These are phyloP conservation scores for Elymus sibiricus DNA, from an alignment of 176 grass and related monocot genomes.

Conservation along the genomic window DNA sequence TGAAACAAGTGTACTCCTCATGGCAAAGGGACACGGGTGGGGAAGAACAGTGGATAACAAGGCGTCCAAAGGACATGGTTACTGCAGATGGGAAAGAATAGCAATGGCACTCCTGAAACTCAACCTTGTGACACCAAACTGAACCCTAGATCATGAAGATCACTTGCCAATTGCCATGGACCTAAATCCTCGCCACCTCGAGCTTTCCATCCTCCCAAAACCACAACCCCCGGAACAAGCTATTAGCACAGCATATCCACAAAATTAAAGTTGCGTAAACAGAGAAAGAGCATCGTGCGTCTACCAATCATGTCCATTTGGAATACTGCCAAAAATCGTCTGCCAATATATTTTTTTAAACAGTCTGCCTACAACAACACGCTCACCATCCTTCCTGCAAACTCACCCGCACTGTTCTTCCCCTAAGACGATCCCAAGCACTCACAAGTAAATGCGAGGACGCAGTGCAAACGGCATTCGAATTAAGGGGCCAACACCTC, in stretches of 20 bases:
- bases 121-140: neutral
- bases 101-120: neutral
- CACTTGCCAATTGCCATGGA: neutral
- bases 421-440: neutral
- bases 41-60: neutral
- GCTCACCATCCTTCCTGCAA: neutral
- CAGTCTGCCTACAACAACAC: neutral
- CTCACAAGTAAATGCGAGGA: neutral
- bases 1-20: neutral
- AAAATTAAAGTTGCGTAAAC: neutral
- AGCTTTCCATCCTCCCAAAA: neutral
- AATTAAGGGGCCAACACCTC: neutral
- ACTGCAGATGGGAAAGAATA: neutral
- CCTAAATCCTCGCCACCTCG: neutral
- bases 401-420: neutral
- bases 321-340: neutral
- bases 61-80: neutral
- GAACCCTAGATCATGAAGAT: neutral
- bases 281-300: neutral
- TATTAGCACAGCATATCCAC: neutral
- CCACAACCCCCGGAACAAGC: neutral
- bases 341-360: neutral
- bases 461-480: neutral
- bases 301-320: neutral
- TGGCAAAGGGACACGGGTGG: neutral